Evolutionary conservation across 768 basidiomycete genomes (phyloP).

Genomic region (Lentinula guzmanii): DNA sequence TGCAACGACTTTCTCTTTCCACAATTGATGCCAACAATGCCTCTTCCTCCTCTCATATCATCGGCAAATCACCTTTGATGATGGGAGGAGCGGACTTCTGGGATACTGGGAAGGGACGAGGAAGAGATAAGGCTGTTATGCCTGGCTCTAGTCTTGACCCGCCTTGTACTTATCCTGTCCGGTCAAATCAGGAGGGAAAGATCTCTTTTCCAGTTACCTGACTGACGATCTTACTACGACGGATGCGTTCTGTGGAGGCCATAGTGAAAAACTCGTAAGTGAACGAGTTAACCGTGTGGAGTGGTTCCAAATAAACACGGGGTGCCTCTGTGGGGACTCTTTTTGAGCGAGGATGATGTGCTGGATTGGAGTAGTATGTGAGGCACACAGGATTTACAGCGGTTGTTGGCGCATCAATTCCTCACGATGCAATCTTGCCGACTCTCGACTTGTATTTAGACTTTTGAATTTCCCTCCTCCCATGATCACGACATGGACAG

Average conservation of each 20-base stretch:
- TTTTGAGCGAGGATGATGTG: slow-evolving; percentile 67
- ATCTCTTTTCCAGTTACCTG: slow-evolving; percentile 7
- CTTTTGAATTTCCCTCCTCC: no score
- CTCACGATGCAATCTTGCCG: neutral
- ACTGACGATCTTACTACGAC: slow-evolving; percentile 6
- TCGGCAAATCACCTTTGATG: neutral
- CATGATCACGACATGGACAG: no score
- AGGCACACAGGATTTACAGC: slow-evolving; percentile 47
- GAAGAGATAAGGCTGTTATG: neutral
- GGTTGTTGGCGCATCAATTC: neutral
- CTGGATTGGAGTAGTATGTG: slow-evolving; percentile 81
- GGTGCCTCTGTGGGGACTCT: slow-evolving; percentile 78
- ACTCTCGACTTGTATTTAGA: no score
- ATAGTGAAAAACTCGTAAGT: slow-evolving; percentile 20
- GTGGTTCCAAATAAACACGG: slow-evolving; percentile 27
- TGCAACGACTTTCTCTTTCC: no score
- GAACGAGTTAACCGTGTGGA: slow-evolving; percentile 29
- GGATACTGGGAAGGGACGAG: neutral
- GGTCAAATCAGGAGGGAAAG: slow-evolving; percentile 9
- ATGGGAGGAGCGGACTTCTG: neutral
- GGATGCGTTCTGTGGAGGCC: slow-evolving; percentile 14
- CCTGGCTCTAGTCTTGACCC: neutral
- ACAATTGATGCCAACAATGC: neutral
- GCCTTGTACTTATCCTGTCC: neutral
- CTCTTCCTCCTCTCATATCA: neutral